These are phyloP conservation scores for Wolfiporia cocos DNA, from an alignment of 1,284 basidiomycete species.

Conservation along the genomic window DNA sequence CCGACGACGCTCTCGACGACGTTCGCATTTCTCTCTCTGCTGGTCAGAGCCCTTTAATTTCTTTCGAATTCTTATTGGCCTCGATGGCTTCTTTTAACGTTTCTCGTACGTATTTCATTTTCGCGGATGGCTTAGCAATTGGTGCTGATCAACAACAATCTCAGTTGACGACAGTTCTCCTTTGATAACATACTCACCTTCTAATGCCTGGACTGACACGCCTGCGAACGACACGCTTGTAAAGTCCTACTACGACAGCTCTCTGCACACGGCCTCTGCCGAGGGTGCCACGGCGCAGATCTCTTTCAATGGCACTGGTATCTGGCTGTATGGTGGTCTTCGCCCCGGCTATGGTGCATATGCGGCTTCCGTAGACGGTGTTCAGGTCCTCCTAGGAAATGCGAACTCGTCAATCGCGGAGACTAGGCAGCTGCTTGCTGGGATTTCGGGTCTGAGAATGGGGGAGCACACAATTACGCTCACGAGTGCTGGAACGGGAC, in stretches of 20 bases:
- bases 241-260: constrained; percentile 16
- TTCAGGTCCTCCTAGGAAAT: constrained; percentile 29
- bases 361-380: constrained; percentile 39
- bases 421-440: constrained; percentile 37
- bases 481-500: constrained; percentile 34
- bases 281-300: constrained; percentile 21
- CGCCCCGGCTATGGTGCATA: constrained; percentile 43
- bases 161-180: constrained; percentile 29
- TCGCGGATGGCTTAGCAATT: constrained; percentile 1
- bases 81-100: constrained; percentile 31
- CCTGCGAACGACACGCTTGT: constrained; percentile 13
- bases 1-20: constrained; percentile 3
- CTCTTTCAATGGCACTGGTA: constrained; percentile 40
- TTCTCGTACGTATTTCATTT: constrained; percentile 18
- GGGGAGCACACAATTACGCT: constrained; percentile 42
- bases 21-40: constrained; percentile 17
- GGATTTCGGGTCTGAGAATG: constrained; percentile 32
- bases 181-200: constrained; percentile 23
- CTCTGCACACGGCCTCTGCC: constrained; percentile 18
- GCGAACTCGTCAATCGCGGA: constrained; percentile 26
- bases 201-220: constrained; percentile 25
- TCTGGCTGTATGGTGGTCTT: constrained; percentile 43
- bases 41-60: constrained; percentile 21
- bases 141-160: no score
- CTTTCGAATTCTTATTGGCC: constrained; percentile 16